Evolutionary conservation across 345 rosid genomes (phyloP).

Genomic region (Arabidopsis suecica): DNA sequence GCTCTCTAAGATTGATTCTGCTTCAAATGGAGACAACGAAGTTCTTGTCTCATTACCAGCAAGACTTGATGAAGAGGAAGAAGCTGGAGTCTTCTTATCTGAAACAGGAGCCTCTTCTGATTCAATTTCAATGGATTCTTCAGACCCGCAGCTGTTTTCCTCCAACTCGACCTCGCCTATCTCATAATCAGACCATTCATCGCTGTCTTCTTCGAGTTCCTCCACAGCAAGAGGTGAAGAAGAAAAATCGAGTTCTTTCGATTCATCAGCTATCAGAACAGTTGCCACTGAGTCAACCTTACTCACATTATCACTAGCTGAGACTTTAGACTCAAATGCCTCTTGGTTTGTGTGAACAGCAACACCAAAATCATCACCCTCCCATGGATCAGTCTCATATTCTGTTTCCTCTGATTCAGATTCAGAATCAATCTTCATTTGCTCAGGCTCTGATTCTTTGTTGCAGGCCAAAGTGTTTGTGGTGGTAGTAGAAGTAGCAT

Average conservation of each 20-base stretch:
- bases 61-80: slow-evolving; percentile 15
- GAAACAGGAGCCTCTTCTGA: slow-evolving; percentile 23
- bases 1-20: slow-evolving; percentile 41
- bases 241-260: slow-evolving; percentile 21
- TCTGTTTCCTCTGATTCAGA: slow-evolving; percentile 30
- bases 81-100: slow-evolving; percentile 32
- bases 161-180: not conserved
- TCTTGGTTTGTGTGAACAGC: slow-evolving; percentile 32
- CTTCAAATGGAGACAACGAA: slow-evolving; percentile 36
- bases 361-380: slow-evolving; percentile 26
- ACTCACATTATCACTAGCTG: slow-evolving; percentile 16
- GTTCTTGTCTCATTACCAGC: slow-evolving; percentile 6
- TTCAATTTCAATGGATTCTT: slow-evolving; percentile 1
- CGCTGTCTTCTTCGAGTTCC: slow-evolving; percentile 22
- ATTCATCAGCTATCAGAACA: slow-evolving; percentile 17
- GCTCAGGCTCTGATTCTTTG: slow-evolving; percentile 36
- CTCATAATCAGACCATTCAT: slow-evolving; percentile 40
- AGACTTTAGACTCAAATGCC: slow-evolving; percentile 21
- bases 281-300: slow-evolving; percentile 17
- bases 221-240: not conserved
- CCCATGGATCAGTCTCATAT: slow-evolving; percentile 24
- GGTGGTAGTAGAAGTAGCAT: slow-evolving; percentile 15
- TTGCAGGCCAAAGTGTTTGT: slow-evolving; percentile 4
- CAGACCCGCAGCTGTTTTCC: not conserved
- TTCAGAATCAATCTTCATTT: slow-evolving; percentile 34